phyloP scores from a whole-genome alignment of 371 early-diverging fungal species.

The Mucor sp. region DNA sequence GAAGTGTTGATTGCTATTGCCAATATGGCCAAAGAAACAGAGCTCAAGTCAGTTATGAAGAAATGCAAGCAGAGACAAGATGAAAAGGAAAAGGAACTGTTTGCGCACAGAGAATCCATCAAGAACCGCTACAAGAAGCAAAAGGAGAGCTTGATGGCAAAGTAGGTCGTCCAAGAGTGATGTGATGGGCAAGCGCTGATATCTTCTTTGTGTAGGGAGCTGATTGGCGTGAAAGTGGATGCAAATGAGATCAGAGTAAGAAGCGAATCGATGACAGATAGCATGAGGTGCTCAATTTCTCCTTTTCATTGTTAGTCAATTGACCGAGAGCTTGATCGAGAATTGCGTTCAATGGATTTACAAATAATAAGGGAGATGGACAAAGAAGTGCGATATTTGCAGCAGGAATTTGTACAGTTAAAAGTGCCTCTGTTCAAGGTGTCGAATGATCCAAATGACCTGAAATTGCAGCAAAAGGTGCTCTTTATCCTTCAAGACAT shows the following conservation, averaged over 20 bases:
- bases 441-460: slow-evolving; percentile 26
- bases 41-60: slow-evolving; percentile 30
- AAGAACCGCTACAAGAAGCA: slow-evolving; percentile 26
- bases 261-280: not conserved
- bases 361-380: slow-evolving; percentile 42
- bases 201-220: not conserved
- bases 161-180: slow-evolving; percentile 14
- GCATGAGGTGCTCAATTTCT: not conserved
- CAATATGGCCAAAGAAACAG: slow-evolving; percentile 37
- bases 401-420: slow-evolving; percentile 33
- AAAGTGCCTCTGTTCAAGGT: slow-evolving; percentile 46
- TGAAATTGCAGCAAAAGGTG: slow-evolving; percentile 42
- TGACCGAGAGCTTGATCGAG: slow-evolving; percentile 26
- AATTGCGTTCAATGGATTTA: slow-evolving; percentile 33
- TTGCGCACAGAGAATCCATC: slow-evolving; percentile 31
- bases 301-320: slow-evolving; percentile 11
- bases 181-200: not conserved
- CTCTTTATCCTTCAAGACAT: slow-evolving; percentile 44
- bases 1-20: slow-evolving; percentile 37
- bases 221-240: slow-evolving; percentile 10
- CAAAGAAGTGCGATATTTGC: slow-evolving; percentile 26
- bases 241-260: slow-evolving; percentile 1
- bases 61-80: slow-evolving; percentile 37
- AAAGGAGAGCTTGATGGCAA: slow-evolving; percentile 35
- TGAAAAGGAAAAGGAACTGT: slow-evolving; percentile 36